Base-by-base conservation (phyloP, 208 protist species). In the Trypanosoma scelopori region DNA sequence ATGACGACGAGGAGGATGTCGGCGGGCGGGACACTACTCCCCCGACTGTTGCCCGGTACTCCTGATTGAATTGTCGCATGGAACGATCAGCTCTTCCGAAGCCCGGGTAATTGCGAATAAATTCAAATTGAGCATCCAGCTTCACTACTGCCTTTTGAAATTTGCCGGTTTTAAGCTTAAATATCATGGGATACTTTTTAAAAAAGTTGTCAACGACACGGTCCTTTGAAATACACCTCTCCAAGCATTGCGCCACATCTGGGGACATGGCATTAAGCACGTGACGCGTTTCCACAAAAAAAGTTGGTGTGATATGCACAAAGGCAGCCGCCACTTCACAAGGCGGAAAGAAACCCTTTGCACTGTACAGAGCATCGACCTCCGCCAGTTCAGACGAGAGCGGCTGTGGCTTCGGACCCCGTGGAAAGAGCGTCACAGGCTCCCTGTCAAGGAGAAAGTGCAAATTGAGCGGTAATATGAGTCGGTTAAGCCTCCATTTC, bases 141-240 rank as follows among this genome's bases (percentile, higher is more conserved):
- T 82, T 84, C 39, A 95, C 76, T 16, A 67, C 49, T 9, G 85
- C 39, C 15, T 71, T 78, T 15, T 76, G 71, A 72, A 71, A 84
- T n/a, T 74, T 71, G 13, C 43, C 47, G 5, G 47, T 45, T 23
- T 63, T 66, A 13, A 85, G 45, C 25, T 81, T 74, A 56, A 95
- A 95, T 0, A 95, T 68, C 80, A 93, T 90, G n/a, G 87, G 87
- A 55, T 93, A 95, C 37, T 74, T 74, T 13, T 53, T 56, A 52
- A 95, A 82, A 9, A 91, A 53, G 0, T 37, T 32, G 13, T 57
- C 49, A 4, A 75, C 68, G 3, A 81, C 50, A 23, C 60, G 51
- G 3, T 55, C 41, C 5, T 42, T 48, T 9, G 55, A 30, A 15
- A 84, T 55, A 42, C 58, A 35, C 5, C 59, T 16, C 15, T 93